Evolutionary conservation across 2,329 filamentous ascomycete species (phyloP).

Genomic region (Corynespora cassiicola): DNA sequence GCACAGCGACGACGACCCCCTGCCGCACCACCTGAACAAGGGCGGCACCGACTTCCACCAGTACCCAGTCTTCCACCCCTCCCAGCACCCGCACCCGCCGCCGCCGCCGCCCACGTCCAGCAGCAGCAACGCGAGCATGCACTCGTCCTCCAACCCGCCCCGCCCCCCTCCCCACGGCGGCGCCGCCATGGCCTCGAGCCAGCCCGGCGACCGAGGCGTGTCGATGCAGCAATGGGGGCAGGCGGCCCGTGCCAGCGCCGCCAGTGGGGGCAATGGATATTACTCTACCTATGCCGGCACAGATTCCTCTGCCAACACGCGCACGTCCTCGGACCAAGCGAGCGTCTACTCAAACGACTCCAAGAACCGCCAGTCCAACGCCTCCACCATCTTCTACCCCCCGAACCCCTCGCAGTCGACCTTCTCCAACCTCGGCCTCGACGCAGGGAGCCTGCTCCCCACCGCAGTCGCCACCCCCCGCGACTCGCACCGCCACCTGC

Average conservation of each 20-base stretch:
- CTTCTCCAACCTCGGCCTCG: constrained; percentile 53
- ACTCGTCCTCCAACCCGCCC: constrained; percentile 61
- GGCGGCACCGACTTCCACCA: constrained; percentile 82
- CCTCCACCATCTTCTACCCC: constrained; percentile 56
- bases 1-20: constrained; percentile 73
- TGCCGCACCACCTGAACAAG: constrained; percentile 85
- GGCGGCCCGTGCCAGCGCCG: constrained; percentile 7
- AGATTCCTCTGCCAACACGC: constrained; percentile 58
- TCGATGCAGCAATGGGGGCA: constrained; percentile 86
- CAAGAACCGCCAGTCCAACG: constrained; percentile 58
- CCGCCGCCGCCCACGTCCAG: no score
- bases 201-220: constrained; percentile 68
- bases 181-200: constrained; percentile 73
- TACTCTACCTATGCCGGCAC: constrained; percentile 29
- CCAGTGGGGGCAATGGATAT: constrained; percentile 31
- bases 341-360: constrained; percentile 70
- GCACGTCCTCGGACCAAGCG: constrained; percentile 68
- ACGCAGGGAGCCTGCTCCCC: constrained; percentile 46
- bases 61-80: constrained; percentile 76
- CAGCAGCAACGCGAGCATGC: no score
- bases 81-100: constrained; percentile 55
- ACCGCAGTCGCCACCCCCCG: constrained; percentile 47
- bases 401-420: constrained; percentile 65
- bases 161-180: constrained; percentile 63
- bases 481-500: constrained; percentile 49